Percentiles rank a stretch among this genome's conserved stretches.
These are phyloP conservation scores for Chlorella sorokiniana DNA, from an alignment of 139 green algal genomes.

Conservation along the genomic window DNA sequence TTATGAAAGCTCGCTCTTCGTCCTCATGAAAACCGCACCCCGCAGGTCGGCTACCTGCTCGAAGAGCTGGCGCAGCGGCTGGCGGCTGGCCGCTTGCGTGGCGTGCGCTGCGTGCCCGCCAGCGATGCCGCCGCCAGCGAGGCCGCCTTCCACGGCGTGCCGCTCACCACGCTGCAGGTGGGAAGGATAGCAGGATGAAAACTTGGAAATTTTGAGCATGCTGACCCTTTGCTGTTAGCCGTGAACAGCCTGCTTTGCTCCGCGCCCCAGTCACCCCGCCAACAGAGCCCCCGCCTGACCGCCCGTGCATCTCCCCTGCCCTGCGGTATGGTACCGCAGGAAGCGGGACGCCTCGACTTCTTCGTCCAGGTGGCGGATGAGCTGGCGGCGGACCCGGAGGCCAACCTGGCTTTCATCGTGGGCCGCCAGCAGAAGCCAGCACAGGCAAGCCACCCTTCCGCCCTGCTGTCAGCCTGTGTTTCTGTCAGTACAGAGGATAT, in stretches of 20 bases:
- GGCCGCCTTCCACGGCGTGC: constrained; percentile 49
- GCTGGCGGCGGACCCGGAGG: not conserved
- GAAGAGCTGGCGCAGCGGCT: constrained; percentile 26
- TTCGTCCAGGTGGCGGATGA: constrained; percentile 38
- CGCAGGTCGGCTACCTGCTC: constrained; percentile 1
- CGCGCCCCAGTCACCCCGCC: not conserved
- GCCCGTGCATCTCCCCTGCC: not conserved
- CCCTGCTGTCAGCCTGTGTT: not conserved
- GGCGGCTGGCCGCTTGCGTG: constrained; percentile 19
- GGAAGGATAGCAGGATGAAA: not conserved
- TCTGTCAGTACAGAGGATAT: too few species aligned
- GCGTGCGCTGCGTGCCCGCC: constrained; percentile 41
- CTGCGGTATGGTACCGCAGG: not conserved
- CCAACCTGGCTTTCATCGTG: constrained; percentile 22
- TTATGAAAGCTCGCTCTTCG: not conserved
- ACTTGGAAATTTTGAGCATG: too few species aligned
- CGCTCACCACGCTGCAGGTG: constrained; percentile 36
- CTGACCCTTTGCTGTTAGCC: too few species aligned
- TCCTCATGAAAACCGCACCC: not conserved
- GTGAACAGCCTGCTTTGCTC: too few species aligned
- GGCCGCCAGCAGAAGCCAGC: constrained; percentile 19
- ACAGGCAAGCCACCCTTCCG: not conserved
- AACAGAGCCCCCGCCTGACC: not conserved
- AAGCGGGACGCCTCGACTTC: too few species aligned
- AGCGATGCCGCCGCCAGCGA: constrained; percentile 45